A percentile compares a stretch with the other conserved stretches of the same genome.
These are phyloP conservation scores for Trichoderma reesei DNA, from an alignment of 495 filamentous ascomycete species.

Conservation along the genomic window DNA sequence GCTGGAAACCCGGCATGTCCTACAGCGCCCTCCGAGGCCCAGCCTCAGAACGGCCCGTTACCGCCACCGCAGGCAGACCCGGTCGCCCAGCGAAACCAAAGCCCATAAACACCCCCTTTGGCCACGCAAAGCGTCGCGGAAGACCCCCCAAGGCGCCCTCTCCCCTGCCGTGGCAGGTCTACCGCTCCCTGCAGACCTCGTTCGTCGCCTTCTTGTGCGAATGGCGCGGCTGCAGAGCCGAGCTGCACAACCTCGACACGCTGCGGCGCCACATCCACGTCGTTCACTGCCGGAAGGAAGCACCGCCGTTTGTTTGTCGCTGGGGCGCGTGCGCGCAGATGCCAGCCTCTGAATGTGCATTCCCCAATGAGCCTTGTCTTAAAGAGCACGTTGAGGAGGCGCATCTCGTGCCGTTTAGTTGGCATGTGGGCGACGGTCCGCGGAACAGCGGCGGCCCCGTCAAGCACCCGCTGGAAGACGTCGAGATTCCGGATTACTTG, in stretches of 20 bases:
- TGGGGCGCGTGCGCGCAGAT: constrained; percentile 26
- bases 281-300: constrained; percentile 33
- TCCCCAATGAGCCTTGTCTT: constrained; percentile 36
- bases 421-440: constrained; percentile 57
- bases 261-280: constrained; percentile 57
- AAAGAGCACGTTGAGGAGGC: constrained; percentile 46
- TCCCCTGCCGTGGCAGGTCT: constrained; percentile 19
- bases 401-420: constrained; percentile 51
- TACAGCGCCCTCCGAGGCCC: constrained; percentile 6
- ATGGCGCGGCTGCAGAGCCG: constrained; percentile 45
- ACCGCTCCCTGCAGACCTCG: constrained; percentile 17
- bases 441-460: constrained; percentile 20
- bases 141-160: constrained; percentile 16
- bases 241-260: constrained; percentile 65
- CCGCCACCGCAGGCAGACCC: background rate
- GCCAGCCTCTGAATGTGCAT: background rate
- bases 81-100: constrained; percentile 11
- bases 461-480: constrained; percentile 10
- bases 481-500: constrained; percentile 29
- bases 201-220: constrained; percentile 27
- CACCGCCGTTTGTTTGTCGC: constrained; percentile 22
- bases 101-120: constrained; percentile 12
- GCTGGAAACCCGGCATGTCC: constrained; percentile 11
- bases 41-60: background rate
- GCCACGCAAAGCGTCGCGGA: constrained; percentile 16